These are phyloP conservation scores for Neonectria punicea DNA, from an alignment of 2,329 filamentous ascomycete genomes.

Conservation along the genomic window DNA sequence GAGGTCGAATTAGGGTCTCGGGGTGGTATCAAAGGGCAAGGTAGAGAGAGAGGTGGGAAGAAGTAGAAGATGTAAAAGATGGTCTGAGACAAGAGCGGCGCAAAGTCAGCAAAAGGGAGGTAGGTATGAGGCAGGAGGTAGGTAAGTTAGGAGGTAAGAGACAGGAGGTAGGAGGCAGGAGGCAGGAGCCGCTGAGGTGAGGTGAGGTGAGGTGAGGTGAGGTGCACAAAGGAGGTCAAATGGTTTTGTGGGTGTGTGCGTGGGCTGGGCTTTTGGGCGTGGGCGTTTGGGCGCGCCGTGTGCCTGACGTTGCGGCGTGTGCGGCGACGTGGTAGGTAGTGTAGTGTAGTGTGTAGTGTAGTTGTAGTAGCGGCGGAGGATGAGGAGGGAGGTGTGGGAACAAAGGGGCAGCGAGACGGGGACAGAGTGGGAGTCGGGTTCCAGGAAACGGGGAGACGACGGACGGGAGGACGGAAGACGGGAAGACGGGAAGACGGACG, in stretches of 20 bases:
- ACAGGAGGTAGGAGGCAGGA: not conserved
- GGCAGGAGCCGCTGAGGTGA: not conserved
- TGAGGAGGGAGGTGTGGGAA: slow-evolving; percentile 35
- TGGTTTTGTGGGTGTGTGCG: slow-evolving; percentile 17
- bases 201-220: slow-evolving; percentile 6
- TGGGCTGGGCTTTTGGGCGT: slow-evolving; percentile 5
- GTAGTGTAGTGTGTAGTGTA: no score
- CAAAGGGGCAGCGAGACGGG: slow-evolving; percentile 35
- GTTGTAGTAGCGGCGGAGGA: no score
- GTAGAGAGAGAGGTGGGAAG: not conserved
- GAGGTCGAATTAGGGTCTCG: slow-evolving; percentile 23
- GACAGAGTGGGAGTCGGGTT: slow-evolving; percentile 18
- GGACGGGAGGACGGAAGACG: slow-evolving; percentile 39
- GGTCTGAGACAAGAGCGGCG: slow-evolving; percentile 14
- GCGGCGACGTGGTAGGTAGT: slow-evolving; percentile 35
- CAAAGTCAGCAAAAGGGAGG: slow-evolving; percentile 12
- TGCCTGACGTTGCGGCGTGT: slow-evolving; percentile 30
- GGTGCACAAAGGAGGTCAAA: slow-evolving; percentile 8
- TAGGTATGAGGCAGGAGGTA: not conserved
- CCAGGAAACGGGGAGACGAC: slow-evolving; percentile 38
- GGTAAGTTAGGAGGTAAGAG: no score
- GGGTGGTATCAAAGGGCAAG: slow-evolving; percentile 19
- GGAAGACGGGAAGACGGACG: slow-evolving; percentile 30
- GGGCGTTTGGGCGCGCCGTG: slow-evolving; percentile 8
- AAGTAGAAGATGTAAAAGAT: slow-evolving; percentile 8